A percentile compares a stretch with the other conserved stretches of the same genome.
phyloP scores from a whole-genome alignment of 75 land plant genomes.

The Picea glauca region DNA sequence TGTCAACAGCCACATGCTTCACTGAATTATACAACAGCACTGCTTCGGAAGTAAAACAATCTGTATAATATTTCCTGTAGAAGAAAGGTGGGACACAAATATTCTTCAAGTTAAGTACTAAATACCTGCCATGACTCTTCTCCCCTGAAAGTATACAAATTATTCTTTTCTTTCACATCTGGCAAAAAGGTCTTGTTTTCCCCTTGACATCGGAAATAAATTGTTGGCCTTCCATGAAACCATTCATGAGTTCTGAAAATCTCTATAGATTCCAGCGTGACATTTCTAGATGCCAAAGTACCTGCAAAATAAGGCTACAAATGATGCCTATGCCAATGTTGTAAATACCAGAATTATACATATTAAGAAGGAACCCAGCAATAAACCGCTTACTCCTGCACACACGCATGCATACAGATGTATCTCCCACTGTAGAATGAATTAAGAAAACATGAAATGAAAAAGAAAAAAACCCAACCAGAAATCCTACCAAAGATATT shows the following conservation, averaged over 20 bases:
- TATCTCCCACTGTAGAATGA: background rate
- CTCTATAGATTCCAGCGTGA: conserved; percentile 34
- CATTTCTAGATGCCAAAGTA: conserved; percentile 36
- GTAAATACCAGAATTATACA: background rate
- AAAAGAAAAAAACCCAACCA: background rate
- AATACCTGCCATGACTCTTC: conserved; percentile 55
- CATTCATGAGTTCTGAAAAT: conserved; percentile 51
- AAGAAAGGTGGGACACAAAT: background rate
- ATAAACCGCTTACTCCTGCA: background rate
- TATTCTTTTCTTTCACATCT: conserved; percentile 31
- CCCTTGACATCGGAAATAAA: conserved; percentile 47
- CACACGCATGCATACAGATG: background rate
- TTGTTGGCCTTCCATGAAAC: conserved; percentile 25
- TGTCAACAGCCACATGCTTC: background rate
- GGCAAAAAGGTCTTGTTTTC: conserved; percentile 34
- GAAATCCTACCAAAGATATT: background rate
- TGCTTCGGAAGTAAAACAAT: background rate
- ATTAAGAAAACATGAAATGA: background rate
- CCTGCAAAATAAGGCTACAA: conserved; percentile 22
- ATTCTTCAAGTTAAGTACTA: background rate
- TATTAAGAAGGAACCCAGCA: background rate
- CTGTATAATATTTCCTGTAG: background rate
- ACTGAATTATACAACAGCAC: background rate
- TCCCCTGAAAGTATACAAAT: conserved; percentile 28
- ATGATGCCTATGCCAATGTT: background rate